Evolutionary conservation across 2,329 filamentous ascomycete genomes (phyloP).

Genomic region (Blastomyces percursus): DNA sequence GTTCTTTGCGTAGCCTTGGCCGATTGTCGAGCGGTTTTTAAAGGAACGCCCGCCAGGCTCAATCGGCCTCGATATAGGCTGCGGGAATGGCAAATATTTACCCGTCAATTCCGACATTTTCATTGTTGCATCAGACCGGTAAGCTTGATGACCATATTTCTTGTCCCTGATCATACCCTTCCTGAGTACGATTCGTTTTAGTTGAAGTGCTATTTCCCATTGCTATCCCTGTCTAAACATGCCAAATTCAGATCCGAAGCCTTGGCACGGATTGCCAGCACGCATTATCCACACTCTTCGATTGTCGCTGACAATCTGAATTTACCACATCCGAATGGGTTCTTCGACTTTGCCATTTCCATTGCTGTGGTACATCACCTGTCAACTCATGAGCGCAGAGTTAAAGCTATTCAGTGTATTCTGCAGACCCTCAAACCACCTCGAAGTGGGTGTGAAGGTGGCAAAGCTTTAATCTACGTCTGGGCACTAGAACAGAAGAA

Average conservation of each 20-base stretch:
- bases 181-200: not conserved
- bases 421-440: slow-evolving; percentile 49
- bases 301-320: slow-evolving; percentile 71
- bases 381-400: slow-evolving; percentile 61
- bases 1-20: slow-evolving; percentile 58
- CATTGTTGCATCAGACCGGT: slow-evolving; percentile 78
- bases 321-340: slow-evolving; percentile 58
- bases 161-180: not conserved
- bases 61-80: slow-evolving; percentile 82
- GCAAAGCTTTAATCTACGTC: slow-evolving; percentile 71
- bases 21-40: slow-evolving; percentile 74
- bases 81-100: slow-evolving; percentile 95
- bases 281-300: slow-evolving; percentile 53
- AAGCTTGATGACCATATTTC: slow-evolving; percentile 25
- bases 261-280: slow-evolving; percentile 46
- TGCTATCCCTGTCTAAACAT: not conserved
- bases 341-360: slow-evolving; percentile 80
- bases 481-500: slow-evolving; percentile 90
- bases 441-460: slow-evolving; percentile 30
- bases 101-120: slow-evolving; percentile 65
- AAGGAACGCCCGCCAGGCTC: slow-evolving; percentile 53
- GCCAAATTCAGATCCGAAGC: slow-evolving; percentile 42
- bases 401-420: slow-evolving; percentile 60
- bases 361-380: slow-evolving; percentile 93
- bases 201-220: not conserved